A percentile compares a stretch with the other conserved stretches of the same genome.
Conservation (phyloP, 2,329 filamentous ascomycete species). For the Botrytis porri region DNA sequence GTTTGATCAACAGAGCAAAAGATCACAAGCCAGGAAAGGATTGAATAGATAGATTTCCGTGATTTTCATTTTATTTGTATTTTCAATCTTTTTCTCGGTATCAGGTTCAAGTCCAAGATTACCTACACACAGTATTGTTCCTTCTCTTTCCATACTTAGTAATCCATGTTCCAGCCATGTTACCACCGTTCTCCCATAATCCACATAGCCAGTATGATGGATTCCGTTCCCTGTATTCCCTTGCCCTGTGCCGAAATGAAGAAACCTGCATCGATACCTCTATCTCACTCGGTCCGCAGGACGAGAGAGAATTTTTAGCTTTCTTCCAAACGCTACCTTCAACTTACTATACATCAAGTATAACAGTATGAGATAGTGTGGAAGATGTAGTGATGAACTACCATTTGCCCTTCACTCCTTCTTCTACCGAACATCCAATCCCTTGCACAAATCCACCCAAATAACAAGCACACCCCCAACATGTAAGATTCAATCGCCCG, state of each 20-base stretch:
- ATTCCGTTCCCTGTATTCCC: neutral
- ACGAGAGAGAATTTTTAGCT: neutral
- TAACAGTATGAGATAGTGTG: neutral
- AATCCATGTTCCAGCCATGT: constrained; percentile 14
- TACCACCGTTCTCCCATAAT: neutral
- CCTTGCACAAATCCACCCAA: neutral
- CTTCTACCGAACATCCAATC: neutral
- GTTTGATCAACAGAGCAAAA: neutral
- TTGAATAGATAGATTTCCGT: neutral
- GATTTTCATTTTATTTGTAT: neutral
- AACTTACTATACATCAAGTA: neutral
- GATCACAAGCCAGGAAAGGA: neutral
- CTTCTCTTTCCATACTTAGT: neutral
- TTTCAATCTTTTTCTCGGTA: constrained; percentile 8
- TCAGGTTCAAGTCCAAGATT: constrained; percentile 9
- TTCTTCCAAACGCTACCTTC: neutral
- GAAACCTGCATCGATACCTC: constrained; percentile 9
- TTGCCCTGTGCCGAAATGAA: constrained; percentile 1
- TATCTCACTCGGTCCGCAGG: neutral
- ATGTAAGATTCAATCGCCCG: constrained; percentile 3
- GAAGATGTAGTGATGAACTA: constrained; percentile 38
- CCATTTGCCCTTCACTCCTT: constrained; percentile 23
- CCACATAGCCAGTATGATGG: constrained; percentile 10
- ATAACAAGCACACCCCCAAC: constrained; percentile 1
- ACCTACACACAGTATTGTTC: constrained; percentile 9